A percentile compares a stretch with the other conserved stretches of the same genome.
phyloP scores from a whole-genome alignment of 108 stramenopile species.

The Licmophora abbreviata region DNA sequence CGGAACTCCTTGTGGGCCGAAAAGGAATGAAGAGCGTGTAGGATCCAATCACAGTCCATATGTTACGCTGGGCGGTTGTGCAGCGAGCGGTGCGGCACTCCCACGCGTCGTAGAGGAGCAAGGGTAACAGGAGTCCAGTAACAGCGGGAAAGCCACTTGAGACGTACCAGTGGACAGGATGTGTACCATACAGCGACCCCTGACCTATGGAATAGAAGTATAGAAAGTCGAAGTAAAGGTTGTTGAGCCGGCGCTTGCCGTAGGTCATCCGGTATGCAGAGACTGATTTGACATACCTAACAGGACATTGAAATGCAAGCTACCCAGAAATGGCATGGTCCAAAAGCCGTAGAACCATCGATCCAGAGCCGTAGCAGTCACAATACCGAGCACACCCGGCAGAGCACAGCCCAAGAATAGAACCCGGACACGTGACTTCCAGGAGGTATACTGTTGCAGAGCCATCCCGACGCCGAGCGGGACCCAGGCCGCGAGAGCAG shows the following conservation, averaged over 20 bases:
- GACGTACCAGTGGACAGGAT: conserved; percentile 81
- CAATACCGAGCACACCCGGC: conserved; percentile 47
- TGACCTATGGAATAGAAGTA: conserved; percentile 26
- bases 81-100: neutral
- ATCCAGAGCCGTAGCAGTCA: conserved; percentile 49
- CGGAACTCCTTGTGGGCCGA: conserved; percentile 94
- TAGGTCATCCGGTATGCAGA: neutral
- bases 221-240: neutral
- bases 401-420: conserved; percentile 33
- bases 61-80: neutral
- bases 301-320: conserved; percentile 80
- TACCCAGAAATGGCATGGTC: conserved; percentile 76
- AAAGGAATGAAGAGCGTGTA: conserved; percentile 73
- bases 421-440: neutral
- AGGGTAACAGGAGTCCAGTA: conserved; percentile 48
- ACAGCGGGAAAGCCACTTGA: conserved; percentile 70
- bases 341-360: conserved; percentile 73
- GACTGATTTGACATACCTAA: conserved; percentile 38
- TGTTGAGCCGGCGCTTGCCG: neutral
- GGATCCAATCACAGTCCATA: conserved; percentile 42
- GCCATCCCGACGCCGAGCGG: conserved; percentile 63
- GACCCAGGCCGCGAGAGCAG: conserved; percentile 71
- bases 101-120: conserved; percentile 35
- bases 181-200: conserved; percentile 75
- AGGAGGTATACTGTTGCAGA: conserved; percentile 21